These are phyloP conservation scores for Lactifluus subvellereus DNA, from an alignment of 768 basidiomycete genomes.

Conservation along the genomic window DNA sequence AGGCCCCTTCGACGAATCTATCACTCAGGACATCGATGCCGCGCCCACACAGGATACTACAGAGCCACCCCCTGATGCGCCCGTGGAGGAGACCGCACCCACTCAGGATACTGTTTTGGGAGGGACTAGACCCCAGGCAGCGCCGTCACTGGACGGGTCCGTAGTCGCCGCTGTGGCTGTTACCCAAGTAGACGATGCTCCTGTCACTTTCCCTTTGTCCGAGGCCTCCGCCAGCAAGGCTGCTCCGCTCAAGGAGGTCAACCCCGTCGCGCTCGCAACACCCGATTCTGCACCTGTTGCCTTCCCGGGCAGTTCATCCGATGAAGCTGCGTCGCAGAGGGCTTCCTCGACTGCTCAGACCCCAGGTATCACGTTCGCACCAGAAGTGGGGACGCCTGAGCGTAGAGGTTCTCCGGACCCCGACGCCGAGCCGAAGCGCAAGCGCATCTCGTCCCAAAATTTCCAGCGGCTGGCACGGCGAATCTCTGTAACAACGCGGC, in stretches of 20 bases:
- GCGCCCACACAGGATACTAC: conserved; percentile 20
- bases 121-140: neutral
- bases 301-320: conserved; percentile 31
- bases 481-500: conserved; percentile 60
- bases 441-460: conserved; percentile 78
- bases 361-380: conserved; percentile 64
- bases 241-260: conserved; percentile 15
- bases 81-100: conserved; percentile 19
- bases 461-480: conserved; percentile 75
- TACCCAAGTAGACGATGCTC: conserved; percentile 30
- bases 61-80: conserved; percentile 14
- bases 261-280: conserved; percentile 34
- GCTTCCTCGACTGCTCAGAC: conserved; percentile 29
- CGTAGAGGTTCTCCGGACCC: conserved; percentile 69
- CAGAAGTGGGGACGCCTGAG: conserved; percentile 48
- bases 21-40: conserved; percentile 11
- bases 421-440: conserved; percentile 70
- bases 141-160: neutral
- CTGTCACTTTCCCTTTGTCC: conserved; percentile 33
- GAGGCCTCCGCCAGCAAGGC: conserved; percentile 30
- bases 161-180: conserved; percentile 26
- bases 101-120: conserved; percentile 14
- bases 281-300: conserved; percentile 30
- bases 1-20: conserved; percentile 9
- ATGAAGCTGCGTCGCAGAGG: conserved; percentile 31